Evolutionary conservation across 768 basidiomycete genomes (phyloP).

Genomic region (Russula brevipes): DNA sequence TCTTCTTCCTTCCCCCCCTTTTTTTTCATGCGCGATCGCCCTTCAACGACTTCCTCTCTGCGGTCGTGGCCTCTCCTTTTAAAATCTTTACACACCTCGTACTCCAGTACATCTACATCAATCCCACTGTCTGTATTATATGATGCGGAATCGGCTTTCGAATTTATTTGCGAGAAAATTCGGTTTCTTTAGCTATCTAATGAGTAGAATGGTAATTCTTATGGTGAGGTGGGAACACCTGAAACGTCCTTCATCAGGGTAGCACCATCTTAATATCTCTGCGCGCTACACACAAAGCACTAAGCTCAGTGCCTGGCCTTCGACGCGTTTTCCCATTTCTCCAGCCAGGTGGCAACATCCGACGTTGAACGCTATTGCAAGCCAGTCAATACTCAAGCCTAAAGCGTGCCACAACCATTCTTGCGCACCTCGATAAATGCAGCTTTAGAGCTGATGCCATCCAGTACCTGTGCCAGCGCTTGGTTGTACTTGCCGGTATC

Average conservation of each 20-base stretch:
- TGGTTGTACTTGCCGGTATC: conserved; percentile 22
- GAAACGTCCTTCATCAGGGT: not conserved
- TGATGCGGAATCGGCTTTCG: conserved; percentile 9
- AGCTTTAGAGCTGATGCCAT: conserved; percentile 18
- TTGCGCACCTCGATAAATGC: conserved; percentile 19
- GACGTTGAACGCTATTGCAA: conserved; percentile 18
- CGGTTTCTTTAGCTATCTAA: not conserved
- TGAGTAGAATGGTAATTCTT: not conserved
- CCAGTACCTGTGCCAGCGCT: conserved; percentile 21
- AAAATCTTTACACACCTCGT: not conserved
- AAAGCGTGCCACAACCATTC: not conserved
- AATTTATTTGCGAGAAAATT: not conserved
- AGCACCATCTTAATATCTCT: no score
- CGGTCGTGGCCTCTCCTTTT: not conserved
- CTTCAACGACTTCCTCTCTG: not conserved
- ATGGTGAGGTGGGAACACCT: not conserved
- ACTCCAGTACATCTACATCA: conserved; percentile 15
- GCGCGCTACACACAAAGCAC: no score
- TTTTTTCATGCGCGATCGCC: not conserved
- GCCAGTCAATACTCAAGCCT: not conserved
- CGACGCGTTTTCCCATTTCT: conserved; percentile 13
- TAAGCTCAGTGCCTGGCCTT: not conserved
- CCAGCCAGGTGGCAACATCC: conserved; percentile 21
- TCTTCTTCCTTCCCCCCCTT: not conserved
- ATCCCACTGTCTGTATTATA: conserved; percentile 18